Conservation (phyloP, 441 rosid species). For the Dalechampia spathulata region DNA sequence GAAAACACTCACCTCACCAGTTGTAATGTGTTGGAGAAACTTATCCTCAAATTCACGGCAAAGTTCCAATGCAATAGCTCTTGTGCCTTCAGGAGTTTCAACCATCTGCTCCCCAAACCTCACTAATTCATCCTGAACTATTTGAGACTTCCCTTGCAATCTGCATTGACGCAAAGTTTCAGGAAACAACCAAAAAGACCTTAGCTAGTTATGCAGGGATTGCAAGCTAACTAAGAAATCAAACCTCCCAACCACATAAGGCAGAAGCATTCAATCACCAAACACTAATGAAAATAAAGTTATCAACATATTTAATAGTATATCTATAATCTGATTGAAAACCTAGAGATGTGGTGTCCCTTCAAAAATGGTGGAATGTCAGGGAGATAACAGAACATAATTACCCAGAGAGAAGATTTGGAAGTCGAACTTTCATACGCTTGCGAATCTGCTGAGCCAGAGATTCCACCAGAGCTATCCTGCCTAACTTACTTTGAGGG, state of each 20-base stretch:
- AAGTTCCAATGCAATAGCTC: conserved; percentile 87
- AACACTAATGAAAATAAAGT: no score
- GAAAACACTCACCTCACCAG: conserved; percentile 70
- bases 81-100: conserved; percentile 75
- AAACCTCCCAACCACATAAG: background rate
- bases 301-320: no score
- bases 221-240: background rate
- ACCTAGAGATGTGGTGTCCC: background rate
- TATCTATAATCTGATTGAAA: background rate
- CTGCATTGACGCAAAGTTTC: conserved; percentile 25
- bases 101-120: conserved; percentile 83
- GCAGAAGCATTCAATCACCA: no score
- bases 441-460: conserved; percentile 78
- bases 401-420: conserved; percentile 88
- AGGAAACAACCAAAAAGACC: background rate
- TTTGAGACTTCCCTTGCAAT: conserved; percentile 82
- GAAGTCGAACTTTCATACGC: conserved; percentile 85
- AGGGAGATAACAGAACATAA: conserved; percentile 8
- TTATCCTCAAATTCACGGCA: conserved; percentile 97
- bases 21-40: conserved; percentile 73
- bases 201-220: background rate
- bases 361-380: background rate
- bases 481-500: conserved; percentile 78
- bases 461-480: conserved; percentile 77
- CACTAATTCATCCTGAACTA: conserved; percentile 68